A percentile compares a stretch with the other conserved stretches of the same genome.
phyloP scores from a whole-genome alignment of 2,329 filamentous ascomycete genomes.

The Beauveria medogensis region DNA sequence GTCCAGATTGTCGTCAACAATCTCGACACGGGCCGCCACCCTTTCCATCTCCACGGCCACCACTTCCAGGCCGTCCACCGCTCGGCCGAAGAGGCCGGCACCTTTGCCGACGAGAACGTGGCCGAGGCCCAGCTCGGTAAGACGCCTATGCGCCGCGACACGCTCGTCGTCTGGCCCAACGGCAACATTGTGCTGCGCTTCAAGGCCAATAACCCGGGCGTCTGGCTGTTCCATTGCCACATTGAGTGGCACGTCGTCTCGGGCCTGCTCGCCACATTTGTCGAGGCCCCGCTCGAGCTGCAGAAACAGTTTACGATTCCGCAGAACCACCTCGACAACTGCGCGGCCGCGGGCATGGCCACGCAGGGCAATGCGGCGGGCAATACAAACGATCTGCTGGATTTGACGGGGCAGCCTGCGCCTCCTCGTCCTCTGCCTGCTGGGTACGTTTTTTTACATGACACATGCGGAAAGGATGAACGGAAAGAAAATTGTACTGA shows the following conservation, averaged over 20 bases:
- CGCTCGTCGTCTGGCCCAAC: slow-evolving; percentile 53
- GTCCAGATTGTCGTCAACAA: slow-evolving; percentile 74
- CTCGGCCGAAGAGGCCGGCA: slow-evolving; percentile 47
- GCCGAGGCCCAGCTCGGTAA: slow-evolving; percentile 39
- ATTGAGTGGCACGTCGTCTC: slow-evolving; percentile 69
- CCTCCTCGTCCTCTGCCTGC: slow-evolving; percentile 49
- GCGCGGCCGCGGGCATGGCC: slow-evolving; percentile 42
- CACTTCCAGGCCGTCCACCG: slow-evolving; percentile 62
- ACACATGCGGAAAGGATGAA: too few relatives aligned
- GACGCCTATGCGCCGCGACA: slow-evolving; percentile 61
- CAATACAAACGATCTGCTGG: slow-evolving; percentile 54
- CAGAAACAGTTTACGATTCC: slow-evolving; percentile 56
- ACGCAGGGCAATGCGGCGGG: slow-evolving; percentile 65
- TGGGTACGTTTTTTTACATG: slow-evolving; percentile 40
- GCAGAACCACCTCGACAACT: slow-evolving; percentile 47
- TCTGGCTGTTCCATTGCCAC: slow-evolving; percentile 74
- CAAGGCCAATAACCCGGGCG: slow-evolving; percentile 57
- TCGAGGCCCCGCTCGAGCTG: slow-evolving; percentile 55
- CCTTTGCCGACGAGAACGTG: slow-evolving; percentile 40
- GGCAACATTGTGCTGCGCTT: slow-evolving; percentile 65
- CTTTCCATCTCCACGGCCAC: slow-evolving; percentile 73
- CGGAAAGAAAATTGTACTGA: slow-evolving; percentile 2
- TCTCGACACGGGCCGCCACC: slow-evolving; percentile 61
- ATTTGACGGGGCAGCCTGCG: slow-evolving; percentile 54
- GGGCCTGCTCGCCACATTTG: slow-evolving; percentile 57